Conservation (phyloP, 352 stramenopile species). For the Phytophthora sp. region DNA sequence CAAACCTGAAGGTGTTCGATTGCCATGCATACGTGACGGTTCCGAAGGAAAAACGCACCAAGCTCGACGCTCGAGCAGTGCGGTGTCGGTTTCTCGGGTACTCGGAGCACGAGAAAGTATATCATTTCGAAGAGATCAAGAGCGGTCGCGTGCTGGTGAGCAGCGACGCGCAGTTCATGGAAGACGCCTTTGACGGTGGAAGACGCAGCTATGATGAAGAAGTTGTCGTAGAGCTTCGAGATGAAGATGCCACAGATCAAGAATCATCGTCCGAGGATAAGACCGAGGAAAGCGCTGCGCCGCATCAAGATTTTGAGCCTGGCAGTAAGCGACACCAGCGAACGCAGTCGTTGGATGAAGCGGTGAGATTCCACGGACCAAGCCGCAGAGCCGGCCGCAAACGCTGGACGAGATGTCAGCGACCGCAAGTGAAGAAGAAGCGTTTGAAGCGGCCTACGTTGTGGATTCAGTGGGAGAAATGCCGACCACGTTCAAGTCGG, state of each 20-base stretch:
- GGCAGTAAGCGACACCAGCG: background rate
- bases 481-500: constrained; percentile 17
- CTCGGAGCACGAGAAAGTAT: background rate
- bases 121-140: background rate
- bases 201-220: background rate
- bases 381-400: background rate
- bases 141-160: constrained; percentile 9
- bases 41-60: too few species aligned
- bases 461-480: constrained; percentile 28
- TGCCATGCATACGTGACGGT: too few species aligned
- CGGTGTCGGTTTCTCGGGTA: background rate
- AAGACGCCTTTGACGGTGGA: constrained; percentile 17
- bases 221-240: background rate
- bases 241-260: background rate
- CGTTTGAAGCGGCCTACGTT: constrained; percentile 4
- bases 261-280: background rate
- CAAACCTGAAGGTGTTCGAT: too few species aligned
- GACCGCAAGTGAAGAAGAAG: background rate
- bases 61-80: background rate
- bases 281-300: background rate
- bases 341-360: background rate
- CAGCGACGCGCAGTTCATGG: constrained; percentile 20
- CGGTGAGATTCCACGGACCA: background rate
- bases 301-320: background rate
- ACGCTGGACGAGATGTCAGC: background rate